Evolutionary conservation across 2,329 filamentous ascomycete species (phyloP), one percentile per base, ranked within the genome.

Genomic region (Colletotrichum costaricense): DNA sequence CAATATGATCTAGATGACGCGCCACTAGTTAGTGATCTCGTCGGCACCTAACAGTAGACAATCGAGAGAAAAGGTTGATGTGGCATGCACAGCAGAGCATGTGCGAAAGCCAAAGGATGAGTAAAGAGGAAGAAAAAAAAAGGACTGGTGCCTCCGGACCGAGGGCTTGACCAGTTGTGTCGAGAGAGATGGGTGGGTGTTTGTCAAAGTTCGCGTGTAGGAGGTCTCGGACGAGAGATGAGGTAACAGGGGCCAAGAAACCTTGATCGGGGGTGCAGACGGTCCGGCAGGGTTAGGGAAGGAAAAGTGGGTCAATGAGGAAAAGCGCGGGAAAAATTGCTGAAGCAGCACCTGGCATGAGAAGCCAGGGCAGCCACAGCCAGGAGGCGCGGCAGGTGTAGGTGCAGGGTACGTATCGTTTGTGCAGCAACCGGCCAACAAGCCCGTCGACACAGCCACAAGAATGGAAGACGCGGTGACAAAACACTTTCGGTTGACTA

Each of bases 201-300:
- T 71, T 73, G 71, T 71, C 71, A 73, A 70, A 52, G 71, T 73
- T 73, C 71, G 71, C 71, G 67, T 62, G 35, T 72, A 62, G 64
- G 28, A 66, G 70, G 71, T 70, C 71, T 73, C 60, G 71, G 67
- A 70, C 56, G 60, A 73, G 70, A 73, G 71, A 73, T 73, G 71
- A 71, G 71, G 71, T 73, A 71, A 73, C 71, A 73, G 67, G 71
- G 71, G 71, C 67, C 71, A 73, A 73, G 70, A 73, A 73, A 73
- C 70, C 70, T 73, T 70, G 70, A 73, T 73, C 70, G 70, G 70
- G 70, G 67, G 33, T 73, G 70, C 67, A 73, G 70, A 65, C 70
- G 70, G 70, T 56, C 70, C 70, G 70, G 67, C 70, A 73, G 70
- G 70, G 70, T 70, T 73, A 73, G 67, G 67, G 30, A 55, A 56